These are phyloP conservation scores for Rhodotorula graminis DNA, from an alignment of 768 basidiomycete species.

Conservation along the genomic window DNA sequence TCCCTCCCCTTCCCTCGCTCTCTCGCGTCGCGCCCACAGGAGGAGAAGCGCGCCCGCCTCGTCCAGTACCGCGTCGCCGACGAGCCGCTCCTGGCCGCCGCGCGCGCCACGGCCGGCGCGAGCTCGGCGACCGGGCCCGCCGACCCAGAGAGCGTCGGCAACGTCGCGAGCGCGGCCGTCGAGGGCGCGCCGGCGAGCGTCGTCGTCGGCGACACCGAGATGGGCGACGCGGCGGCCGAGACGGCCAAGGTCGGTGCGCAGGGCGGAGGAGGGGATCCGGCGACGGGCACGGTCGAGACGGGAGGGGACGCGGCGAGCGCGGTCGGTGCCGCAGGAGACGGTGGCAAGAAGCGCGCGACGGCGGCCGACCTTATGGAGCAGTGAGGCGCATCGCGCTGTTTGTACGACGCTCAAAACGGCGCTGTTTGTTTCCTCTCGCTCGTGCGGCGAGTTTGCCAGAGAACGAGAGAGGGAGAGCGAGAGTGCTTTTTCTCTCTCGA, in stretches of 20 bases:
- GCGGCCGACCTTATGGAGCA: conserved; percentile 75
- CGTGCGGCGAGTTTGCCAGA: no score
- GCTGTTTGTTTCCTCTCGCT: no score
- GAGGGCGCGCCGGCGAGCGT: conserved; percentile 46
- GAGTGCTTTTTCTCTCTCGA: no score
- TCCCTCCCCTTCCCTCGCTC: background rate
- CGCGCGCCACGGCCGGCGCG: conserved; percentile 48
- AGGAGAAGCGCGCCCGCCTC: conserved; percentile 67
- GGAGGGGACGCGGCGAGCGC: background rate
- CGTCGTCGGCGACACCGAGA: conserved; percentile 52
- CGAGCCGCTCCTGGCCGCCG: conserved; percentile 56
- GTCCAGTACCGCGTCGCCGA: conserved; percentile 48
- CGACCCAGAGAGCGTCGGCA: conserved; percentile 5
- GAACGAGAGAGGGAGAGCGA: no score
- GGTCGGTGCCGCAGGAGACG: conserved; percentile 44
- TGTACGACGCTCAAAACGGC: no score
- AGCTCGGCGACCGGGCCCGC: conserved; percentile 22
- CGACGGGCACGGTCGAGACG: conserved; percentile 18
- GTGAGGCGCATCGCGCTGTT: no score
- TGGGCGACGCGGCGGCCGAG: background rate
- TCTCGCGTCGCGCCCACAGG: conserved; percentile 51
- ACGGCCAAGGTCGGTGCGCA: background rate
- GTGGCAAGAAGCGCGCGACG: conserved; percentile 76
- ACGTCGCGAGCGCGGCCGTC: conserved; percentile 19
- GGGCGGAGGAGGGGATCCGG: conserved; percentile 17